These are phyloP conservation scores for Saccharomycopsis sp. DNA, from an alignment of 805 yeast species.

Conservation along the genomic window DNA sequence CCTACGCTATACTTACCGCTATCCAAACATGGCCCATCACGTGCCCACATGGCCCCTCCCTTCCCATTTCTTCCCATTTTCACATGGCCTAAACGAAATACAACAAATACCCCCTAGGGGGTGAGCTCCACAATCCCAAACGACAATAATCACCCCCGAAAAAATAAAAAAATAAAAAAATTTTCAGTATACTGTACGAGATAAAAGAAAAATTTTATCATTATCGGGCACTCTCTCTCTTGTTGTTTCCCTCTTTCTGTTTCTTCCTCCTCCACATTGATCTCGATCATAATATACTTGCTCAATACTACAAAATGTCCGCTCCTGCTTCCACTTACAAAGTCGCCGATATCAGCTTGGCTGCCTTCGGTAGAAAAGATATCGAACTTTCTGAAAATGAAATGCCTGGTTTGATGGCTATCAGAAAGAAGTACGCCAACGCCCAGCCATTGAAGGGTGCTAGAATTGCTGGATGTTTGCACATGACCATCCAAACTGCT, in stretches of 20 bases:
- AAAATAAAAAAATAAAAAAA: background rate
- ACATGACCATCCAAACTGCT: constrained; percentile 99
- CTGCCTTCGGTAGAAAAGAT: constrained; percentile 99
- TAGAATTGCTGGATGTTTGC: constrained; percentile 97
- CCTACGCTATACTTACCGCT: too few relatives aligned
- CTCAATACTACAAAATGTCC: constrained; percentile 35
- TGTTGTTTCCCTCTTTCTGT: background rate
- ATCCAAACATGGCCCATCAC: background rate
- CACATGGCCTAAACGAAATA: background rate
- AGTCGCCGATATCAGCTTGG: constrained; percentile 96
- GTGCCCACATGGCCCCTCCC: background rate
- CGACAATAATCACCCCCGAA: background rate
- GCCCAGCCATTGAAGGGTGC: constrained; percentile 97
- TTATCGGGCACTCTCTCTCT: background rate
- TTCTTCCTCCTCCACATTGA: background rate
- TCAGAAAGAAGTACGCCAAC: constrained; percentile 85
- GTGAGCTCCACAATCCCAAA: too few relatives aligned
- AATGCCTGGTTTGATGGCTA: constrained; percentile 99
- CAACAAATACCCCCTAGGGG: too few relatives aligned
- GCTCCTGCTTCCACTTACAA: constrained; percentile 71
- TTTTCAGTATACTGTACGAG: background rate
- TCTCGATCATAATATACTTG: background rate
- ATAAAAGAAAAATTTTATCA: background rate
- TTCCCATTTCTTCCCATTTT: background rate
- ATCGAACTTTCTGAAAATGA: constrained; percentile 98